Percentiles rank a stretch among this genome's conserved stretches.
Evolutionary conservation across 1,284 basidiomycete genomes (phyloP).

Genomic region (Singerocomus inundabilis): DNA sequence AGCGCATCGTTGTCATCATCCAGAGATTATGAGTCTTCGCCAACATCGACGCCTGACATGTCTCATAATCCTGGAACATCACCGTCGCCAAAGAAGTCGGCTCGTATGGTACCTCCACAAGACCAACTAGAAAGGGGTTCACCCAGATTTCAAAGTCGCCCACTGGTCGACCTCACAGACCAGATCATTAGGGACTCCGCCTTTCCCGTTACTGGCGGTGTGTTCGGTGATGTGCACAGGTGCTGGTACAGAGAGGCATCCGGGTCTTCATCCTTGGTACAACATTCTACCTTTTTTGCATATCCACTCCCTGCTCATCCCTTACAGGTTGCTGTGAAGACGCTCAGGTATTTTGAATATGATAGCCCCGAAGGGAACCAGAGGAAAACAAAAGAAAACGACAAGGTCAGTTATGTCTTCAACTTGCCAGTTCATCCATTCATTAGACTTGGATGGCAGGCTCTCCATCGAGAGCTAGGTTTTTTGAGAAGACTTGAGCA

Average conservation of each 20-base stretch:
- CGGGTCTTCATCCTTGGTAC: too few species aligned
- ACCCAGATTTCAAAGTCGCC: too few species aligned
- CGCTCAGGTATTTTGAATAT: slow-evolving; percentile 1
- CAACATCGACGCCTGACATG: background rate
- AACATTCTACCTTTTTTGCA: too few species aligned
- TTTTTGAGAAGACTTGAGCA: slow-evolving; percentile 9
- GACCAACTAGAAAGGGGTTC: too few species aligned
- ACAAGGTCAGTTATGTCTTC: background rate
- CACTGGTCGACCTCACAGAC: too few species aligned
- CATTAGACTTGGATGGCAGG: background rate
- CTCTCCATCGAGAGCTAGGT: slow-evolving; percentile 2
- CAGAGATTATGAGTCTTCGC: background rate
- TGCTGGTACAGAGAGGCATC: too few species aligned
- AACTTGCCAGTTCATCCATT: too few species aligned
- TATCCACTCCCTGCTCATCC: too few species aligned
- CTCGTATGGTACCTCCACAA: slow-evolving; percentile 31
- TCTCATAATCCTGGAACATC: slow-evolving; percentile 1
- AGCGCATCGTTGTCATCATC: background rate
- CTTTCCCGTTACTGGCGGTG: too few species aligned
- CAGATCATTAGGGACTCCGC: too few species aligned
- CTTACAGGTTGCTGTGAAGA: slow-evolving; percentile 7
- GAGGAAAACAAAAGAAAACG: background rate
- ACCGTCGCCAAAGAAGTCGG: slow-evolving; percentile 15
- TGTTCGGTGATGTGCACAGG: too few species aligned
- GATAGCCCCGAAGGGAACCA: background rate